Conservation (phyloP, 2,329 filamentous ascomycete genomes). For the Colletotrichum sp. region DNA sequence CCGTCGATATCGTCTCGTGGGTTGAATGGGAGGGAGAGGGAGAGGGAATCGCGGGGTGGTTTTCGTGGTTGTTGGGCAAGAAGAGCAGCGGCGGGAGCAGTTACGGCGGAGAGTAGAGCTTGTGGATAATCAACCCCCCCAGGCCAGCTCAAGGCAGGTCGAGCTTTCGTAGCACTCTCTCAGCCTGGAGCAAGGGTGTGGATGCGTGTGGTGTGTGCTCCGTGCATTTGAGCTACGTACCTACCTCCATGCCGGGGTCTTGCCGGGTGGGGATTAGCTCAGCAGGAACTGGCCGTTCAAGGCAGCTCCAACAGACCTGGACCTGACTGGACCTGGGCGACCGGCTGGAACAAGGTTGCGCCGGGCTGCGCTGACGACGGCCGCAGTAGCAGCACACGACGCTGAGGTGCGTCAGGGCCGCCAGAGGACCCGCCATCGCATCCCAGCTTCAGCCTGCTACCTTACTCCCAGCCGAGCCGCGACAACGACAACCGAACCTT, state of each 20-base stretch:
- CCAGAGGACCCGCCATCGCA: conserved; percentile 15
- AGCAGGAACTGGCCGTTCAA: not conserved
- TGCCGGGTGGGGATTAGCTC: not conserved
- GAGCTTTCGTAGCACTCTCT: conserved; percentile 31
- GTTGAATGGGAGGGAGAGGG: not conserved
- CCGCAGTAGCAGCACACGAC: not conserved
- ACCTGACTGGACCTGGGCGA: not conserved
- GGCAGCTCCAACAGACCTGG: not conserved
- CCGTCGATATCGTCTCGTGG: not conserved
- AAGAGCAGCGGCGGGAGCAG: not conserved
- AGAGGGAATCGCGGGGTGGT: conserved; percentile 9
- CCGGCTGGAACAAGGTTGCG: conserved; percentile 17
- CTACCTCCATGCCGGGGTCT: conserved; percentile 11
- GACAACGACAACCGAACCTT: not conserved
- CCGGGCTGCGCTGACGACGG: conserved; percentile 13
- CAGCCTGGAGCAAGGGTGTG: conserved; percentile 22
- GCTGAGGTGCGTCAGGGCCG: conserved; percentile 9
- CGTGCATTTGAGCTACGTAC: conserved; percentile 19
- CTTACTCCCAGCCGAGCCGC: conserved; percentile 4
- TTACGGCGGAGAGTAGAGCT: conserved; percentile 9
- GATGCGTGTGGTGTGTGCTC: not conserved
- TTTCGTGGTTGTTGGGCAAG: conserved; percentile 18
- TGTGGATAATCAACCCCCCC: conserved; percentile 18
- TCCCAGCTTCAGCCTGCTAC: conserved; percentile 13
- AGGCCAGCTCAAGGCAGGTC: conserved; percentile 28